phyloP scores from a whole-genome alignment of 495 filamentous ascomycete species.

The Barbatosphaeria neglecta region DNA sequence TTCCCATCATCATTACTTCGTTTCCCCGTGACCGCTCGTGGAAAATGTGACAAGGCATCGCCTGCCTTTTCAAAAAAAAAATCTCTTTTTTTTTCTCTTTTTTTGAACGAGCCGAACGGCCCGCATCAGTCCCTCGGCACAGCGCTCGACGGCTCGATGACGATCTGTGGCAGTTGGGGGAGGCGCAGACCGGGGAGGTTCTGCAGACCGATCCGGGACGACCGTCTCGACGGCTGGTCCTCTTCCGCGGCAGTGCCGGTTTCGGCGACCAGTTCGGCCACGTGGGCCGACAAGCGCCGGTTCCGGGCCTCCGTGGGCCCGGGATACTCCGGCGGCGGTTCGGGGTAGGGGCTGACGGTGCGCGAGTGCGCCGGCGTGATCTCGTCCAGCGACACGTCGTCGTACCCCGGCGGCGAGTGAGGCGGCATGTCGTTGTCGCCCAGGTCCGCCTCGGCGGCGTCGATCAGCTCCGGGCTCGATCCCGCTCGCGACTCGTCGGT shows the following conservation, averaged over 20 bases:
- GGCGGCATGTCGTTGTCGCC: constrained; percentile 36
- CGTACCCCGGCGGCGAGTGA: constrained; percentile 36
- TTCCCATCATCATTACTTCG: too few relatives aligned
- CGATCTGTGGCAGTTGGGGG: constrained; percentile 33
- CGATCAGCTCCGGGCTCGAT: constrained; percentile 30
- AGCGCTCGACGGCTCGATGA: constrained; percentile 39
- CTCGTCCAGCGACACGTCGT: constrained; percentile 41
- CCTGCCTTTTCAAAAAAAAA: too few relatives aligned
- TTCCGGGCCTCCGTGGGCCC: constrained; percentile 19
- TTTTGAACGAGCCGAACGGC: not conserved
- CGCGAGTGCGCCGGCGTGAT: constrained; percentile 17
- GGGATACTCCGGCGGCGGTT: constrained; percentile 40
- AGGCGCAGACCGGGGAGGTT: constrained; percentile 35
- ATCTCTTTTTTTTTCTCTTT: not conserved
- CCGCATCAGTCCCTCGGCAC: constrained; percentile 8
- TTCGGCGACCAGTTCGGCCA: constrained; percentile 13
- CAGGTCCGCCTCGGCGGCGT: constrained; percentile 33
- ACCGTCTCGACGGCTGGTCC: constrained; percentile 6
- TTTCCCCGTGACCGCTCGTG: too few relatives aligned
- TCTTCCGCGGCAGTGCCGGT: constrained; percentile 4
- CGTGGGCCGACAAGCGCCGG: constrained; percentile 19
- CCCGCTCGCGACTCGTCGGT: constrained; percentile 20
- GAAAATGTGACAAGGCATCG: too few relatives aligned
- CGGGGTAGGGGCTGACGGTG: constrained; percentile 18
- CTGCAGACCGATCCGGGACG: constrained; percentile 22